These are phyloP conservation scores for Chenopodium album DNA, from an alignment of 148 eudicot genomes.

Conservation along the genomic window DNA sequence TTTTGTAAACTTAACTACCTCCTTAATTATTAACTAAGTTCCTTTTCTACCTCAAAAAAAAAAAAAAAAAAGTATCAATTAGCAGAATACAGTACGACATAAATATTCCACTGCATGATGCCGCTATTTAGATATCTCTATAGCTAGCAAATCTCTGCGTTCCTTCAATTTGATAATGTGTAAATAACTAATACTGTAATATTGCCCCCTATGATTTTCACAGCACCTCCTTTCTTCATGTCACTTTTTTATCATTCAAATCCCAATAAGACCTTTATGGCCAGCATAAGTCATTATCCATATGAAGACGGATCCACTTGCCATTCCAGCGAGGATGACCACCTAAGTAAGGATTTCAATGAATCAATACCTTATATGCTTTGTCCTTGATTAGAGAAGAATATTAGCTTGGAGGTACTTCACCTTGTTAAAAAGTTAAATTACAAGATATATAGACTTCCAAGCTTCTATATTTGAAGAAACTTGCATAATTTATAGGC, in stretches of 20 bases:
- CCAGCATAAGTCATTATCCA: constrained; percentile 66
- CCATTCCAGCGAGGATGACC: constrained; percentile 58
- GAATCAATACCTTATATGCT: background rate
- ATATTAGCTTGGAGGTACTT: background rate
- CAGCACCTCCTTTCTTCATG: background rate
- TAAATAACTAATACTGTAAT: background rate
- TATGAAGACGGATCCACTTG: constrained; percentile 51
- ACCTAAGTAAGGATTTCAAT: constrained; percentile 37
- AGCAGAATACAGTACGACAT: background rate
- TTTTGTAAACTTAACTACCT: too few relatives aligned
- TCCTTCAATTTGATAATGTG: background rate
- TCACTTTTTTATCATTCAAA: constrained; percentile 34
- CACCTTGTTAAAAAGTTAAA: background rate
- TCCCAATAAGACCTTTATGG: constrained; percentile 71
- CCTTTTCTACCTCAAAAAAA: too few relatives aligned
- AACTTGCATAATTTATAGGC: constrained; percentile 7
- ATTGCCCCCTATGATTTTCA: background rate
- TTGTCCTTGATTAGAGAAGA: background rate
- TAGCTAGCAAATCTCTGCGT: background rate
- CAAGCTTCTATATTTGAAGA: background rate
- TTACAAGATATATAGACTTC: background rate
- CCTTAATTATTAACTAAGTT: too few relatives aligned
- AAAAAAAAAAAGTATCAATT: background rate
- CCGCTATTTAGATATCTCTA: constrained; percentile 6
- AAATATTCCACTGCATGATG: background rate